Evolutionary conservation across 768 basidiomycete species (phyloP).

Genomic region (Boletus fagicola): DNA sequence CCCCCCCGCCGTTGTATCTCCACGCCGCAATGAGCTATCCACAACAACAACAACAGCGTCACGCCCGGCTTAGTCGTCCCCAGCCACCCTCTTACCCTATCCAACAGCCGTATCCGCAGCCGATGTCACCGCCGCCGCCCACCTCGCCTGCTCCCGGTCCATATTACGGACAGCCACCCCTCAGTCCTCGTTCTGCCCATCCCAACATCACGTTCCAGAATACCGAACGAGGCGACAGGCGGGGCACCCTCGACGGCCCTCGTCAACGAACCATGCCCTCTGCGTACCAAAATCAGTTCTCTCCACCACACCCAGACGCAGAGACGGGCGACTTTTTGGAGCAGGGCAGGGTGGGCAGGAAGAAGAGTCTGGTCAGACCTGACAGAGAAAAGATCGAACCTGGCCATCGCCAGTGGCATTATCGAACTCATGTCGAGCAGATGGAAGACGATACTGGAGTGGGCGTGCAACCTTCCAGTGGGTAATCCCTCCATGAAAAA

Average conservation of each 20-base stretch:
- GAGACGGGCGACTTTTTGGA: slow-evolving; percentile 40
- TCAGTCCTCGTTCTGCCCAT: slow-evolving; percentile 20
- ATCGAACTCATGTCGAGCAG: slow-evolving; percentile 81
- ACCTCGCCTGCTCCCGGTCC: slow-evolving; percentile 13
- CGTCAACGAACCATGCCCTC: slow-evolving; percentile 47
- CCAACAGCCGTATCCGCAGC: slow-evolving; percentile 25
- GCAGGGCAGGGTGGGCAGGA: slow-evolving; percentile 60
- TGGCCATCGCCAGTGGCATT: slow-evolving; percentile 91
- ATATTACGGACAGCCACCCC: slow-evolving; percentile 20
- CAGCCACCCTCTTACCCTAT: slow-evolving; percentile 39
- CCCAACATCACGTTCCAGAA: slow-evolving; percentile 67
- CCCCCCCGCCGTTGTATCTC: neutral
- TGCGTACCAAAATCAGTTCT: slow-evolving; percentile 46
- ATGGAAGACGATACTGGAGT: slow-evolving; percentile 69
- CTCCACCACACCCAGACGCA: slow-evolving; percentile 38
- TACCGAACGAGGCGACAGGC: slow-evolving; percentile 68
- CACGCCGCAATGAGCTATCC: slow-evolving; percentile 38
- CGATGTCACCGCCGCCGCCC: slow-evolving; percentile 19
- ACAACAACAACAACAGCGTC: slow-evolving; percentile 39
- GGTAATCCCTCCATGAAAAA: slow-evolving; percentile 34
- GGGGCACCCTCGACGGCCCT: slow-evolving; percentile 52
- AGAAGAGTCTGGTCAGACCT: slow-evolving; percentile 89
- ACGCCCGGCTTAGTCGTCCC: slow-evolving; percentile 29
- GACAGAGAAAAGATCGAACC: slow-evolving; percentile 97
- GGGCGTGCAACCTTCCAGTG: slow-evolving; percentile 80